A percentile compares a stretch with the other conserved stretches of the same genome.
Conservation (phyloP, 768 basidiomycete species). For the Collybia sordida region DNA sequence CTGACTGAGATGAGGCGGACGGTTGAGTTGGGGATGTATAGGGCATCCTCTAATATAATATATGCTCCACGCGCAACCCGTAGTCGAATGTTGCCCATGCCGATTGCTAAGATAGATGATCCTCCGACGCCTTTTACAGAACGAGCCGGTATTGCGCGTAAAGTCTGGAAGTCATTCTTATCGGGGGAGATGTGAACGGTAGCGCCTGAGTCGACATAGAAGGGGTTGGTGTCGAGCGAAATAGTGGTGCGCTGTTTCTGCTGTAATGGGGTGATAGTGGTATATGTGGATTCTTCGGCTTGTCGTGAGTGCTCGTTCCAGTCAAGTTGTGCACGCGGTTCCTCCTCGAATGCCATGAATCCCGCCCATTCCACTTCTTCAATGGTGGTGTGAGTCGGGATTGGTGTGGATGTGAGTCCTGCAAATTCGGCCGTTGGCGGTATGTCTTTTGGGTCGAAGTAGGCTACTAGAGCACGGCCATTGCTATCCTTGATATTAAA, state of each 20-base stretch:
- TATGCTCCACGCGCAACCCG: conserved; percentile 9
- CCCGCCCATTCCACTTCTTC: conserved; percentile 7
- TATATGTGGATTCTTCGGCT: not conserved
- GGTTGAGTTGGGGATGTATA: conserved; percentile 20
- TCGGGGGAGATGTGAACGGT: conserved; percentile 21
- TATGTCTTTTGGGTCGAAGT: not conserved
- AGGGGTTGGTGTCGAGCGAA: not conserved
- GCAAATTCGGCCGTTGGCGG: not conserved
- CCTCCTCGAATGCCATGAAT: conserved; percentile 4
- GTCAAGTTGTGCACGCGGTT: conserved; percentile 3
- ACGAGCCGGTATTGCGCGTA: conserved; percentile 19
- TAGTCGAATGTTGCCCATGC: conserved; percentile 23
- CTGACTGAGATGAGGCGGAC: conserved; percentile 21
- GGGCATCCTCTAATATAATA: conserved; percentile 13
- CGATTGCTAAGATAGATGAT: conserved; percentile 19
- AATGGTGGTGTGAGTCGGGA: not conserved
- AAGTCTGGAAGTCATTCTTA: conserved; percentile 19
- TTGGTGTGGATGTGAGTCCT: not conserved
- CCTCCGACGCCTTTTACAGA: conserved; percentile 26
- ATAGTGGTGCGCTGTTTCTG: not conserved
- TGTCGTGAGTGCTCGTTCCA: conserved; percentile 4
- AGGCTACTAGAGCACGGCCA: conserved; percentile 2
- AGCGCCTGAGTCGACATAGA: conserved; percentile 27
- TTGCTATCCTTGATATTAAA: not conserved
- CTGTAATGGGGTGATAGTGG: not conserved